Evolutionary conservation across 352 stramenopile species (phyloP), one percentile per base, ranked within the genome.

Genomic region (Globisporangium alternatum): DNA sequence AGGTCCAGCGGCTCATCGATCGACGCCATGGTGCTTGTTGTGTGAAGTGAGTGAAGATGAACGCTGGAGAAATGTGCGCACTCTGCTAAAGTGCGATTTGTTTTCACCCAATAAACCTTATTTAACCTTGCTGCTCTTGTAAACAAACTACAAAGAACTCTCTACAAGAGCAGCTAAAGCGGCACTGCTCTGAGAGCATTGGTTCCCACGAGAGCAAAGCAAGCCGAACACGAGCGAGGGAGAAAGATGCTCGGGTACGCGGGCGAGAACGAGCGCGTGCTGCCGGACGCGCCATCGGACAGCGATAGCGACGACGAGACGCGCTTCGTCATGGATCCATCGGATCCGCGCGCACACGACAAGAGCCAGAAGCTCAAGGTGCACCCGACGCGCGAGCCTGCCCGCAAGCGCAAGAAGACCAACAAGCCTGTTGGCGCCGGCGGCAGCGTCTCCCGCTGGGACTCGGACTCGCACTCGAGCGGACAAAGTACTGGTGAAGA

Each of bases 1-100:
- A 99, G 78, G 83, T 99, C 98, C 67, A 99, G 84, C 57, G 97
- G 97, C 88, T 99, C 93, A 53, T 97, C 87, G 68, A 98, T 94
- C 57, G 87, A 91, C 70, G 83, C 80, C 87, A 93, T 95, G 21
- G 41, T 65, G 19, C 31, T 58, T 67, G 37, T 37, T 33, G 37
- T 56, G 35, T 19, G 37, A 28, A 28, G 5, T 56, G 58, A 30
- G 12, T 30, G 19, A 6, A 28, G 19, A 37, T 51, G 48, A 2
- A 43, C 8, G 25, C 39, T 52, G 17, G 22, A 3, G 19, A 21
- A 30, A 33, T 21, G 21, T 39, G 39, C 5, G 13, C 51, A 62
- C 45, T 67, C 19, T 15, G 30, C 17, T 37, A 48, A 62, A 56
- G 44, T 67, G 31, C 28, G 55, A 54, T 35, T 30, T 62, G 19